Percentiles rank a stretch among this genome's conserved stretches.
Evolutionary conservation across 202 grass and related monocot species (phyloP).

Genomic region (Setaria viridis): DNA sequence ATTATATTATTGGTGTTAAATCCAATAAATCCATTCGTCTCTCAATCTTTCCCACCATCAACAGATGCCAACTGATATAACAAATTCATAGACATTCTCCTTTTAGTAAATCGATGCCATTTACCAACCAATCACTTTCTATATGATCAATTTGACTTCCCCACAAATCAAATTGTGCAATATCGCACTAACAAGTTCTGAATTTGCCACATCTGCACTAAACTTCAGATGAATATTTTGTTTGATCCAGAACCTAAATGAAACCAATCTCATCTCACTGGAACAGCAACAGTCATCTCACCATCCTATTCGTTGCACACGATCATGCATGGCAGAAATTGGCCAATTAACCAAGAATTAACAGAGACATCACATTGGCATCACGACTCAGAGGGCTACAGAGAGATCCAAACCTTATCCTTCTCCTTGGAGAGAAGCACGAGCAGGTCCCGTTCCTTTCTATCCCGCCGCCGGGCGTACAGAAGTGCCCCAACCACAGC

Average conservation of each 20-base stretch:
- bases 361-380: background rate
- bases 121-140: background rate
- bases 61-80: background rate
- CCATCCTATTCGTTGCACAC: background rate
- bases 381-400: background rate
- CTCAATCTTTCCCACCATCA: conserved; percentile 1
- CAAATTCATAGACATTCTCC: background rate
- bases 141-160: background rate
- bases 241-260: background rate
- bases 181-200: background rate
- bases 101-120: background rate
- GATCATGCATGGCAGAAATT: background rate
- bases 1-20: background rate
- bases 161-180: conserved; percentile 13
- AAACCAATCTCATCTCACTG: background rate
- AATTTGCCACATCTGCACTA: background rate
- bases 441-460: conserved; percentile 51
- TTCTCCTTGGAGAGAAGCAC: conserved; percentile 59
- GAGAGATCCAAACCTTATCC: conserved; percentile 59
- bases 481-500: conserved; percentile 47
- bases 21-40: background rate
- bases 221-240: background rate
- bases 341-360: background rate
- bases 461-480: conserved; percentile 56
- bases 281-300: background rate